These are phyloP conservation scores for Mycena pura DNA, from an alignment of 768 basidiomycete species.

Conservation along the genomic window DNA sequence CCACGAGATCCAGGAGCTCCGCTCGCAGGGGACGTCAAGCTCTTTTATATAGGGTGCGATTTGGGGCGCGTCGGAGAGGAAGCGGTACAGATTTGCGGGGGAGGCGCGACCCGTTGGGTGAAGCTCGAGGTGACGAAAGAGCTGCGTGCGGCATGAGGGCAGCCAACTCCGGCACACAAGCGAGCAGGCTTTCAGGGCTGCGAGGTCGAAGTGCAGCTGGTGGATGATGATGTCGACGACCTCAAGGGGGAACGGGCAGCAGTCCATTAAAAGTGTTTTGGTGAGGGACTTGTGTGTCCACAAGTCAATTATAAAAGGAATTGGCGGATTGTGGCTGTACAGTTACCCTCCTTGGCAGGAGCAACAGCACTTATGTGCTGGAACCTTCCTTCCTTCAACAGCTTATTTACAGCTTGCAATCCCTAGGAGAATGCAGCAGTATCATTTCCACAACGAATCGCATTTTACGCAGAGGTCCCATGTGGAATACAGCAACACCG, in stretches of 20 bases:
- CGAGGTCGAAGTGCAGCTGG: neutral
- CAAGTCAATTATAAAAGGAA: no score
- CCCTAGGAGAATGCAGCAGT: neutral
- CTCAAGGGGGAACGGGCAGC: slow-evolving; percentile 14
- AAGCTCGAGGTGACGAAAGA: slow-evolving; percentile 13
- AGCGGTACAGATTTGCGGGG: slow-evolving; percentile 3
- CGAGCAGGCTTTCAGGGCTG: slow-evolving; percentile 4
- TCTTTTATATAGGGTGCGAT: slow-evolving; percentile 4
- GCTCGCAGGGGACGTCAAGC: slow-evolving; percentile 12
- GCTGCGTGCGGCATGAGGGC: slow-evolving; percentile 11
- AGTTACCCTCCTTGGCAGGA: no score
- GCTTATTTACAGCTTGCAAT: neutral
- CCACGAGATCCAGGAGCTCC: slow-evolving; percentile 23
- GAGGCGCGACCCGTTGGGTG: slow-evolving; percentile 8
- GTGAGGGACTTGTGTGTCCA: neutral
- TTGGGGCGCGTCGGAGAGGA: neutral
- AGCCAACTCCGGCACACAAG: slow-evolving; percentile 10
- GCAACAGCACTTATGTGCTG: slow-evolving; percentile 7
- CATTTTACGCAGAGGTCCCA: no score
- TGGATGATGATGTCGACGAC: slow-evolving; percentile 12
- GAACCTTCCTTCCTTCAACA: neutral
- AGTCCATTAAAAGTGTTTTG: no score
- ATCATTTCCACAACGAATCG: neutral
- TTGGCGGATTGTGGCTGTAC: no score
- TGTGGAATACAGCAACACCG: no score